Evolutionary conservation across 352 stramenopile species (phyloP), one percentile per base, ranked within the genome.

Genomic region (Plasmopara halstedii): DNA sequence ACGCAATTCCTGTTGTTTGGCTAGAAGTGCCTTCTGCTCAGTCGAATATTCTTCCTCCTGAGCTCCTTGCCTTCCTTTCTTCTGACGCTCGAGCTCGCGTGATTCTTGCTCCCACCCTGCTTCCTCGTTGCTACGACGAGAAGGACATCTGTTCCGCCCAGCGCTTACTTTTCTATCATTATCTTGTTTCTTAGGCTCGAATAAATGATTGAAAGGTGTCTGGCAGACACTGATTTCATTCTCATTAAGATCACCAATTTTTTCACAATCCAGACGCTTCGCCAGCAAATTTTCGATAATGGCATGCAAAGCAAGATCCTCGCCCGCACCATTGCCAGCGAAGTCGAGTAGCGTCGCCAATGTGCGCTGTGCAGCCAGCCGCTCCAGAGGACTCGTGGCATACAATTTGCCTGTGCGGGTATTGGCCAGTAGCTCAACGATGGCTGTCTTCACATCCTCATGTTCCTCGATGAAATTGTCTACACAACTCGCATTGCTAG

Each of bases 81-180:
- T 88, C 58, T 88, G 88, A 27, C 60, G 58, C 31, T 82, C 76
- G 2, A 92, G 58, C 44, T 90, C 75, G 11, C 83, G 83, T 47
- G 88, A 50, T 39, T 92, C 73, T 41, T 88, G 75, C 23, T 94
- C 83, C 80, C 81, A 94, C 34, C 83, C 72, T 27, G 92, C 81
- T 15, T 94, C 83, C 27, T 89, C 77, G 29, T 82, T 92, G 40
- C 75, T 77, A 10, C 58, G 69, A 34, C 58, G 67, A 18, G 70
- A 58, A 37, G 68, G 61, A 25, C 63, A 65, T 45, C 73, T 80
- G 14, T 25, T 62, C 13, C 64, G 57, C 9, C 22, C 50, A n/a
- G n/a, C n/a, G 7, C 31, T 58, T 3, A 15, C 43, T 13, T 58
- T 59, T 17, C 65, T 58, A 7, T 66, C 52, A 3, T 64, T 59